Evolutionary conservation across 2,329 filamentous ascomycete genomes (phyloP).

Genomic region (Akanthomyces dipterigenus): DNA sequence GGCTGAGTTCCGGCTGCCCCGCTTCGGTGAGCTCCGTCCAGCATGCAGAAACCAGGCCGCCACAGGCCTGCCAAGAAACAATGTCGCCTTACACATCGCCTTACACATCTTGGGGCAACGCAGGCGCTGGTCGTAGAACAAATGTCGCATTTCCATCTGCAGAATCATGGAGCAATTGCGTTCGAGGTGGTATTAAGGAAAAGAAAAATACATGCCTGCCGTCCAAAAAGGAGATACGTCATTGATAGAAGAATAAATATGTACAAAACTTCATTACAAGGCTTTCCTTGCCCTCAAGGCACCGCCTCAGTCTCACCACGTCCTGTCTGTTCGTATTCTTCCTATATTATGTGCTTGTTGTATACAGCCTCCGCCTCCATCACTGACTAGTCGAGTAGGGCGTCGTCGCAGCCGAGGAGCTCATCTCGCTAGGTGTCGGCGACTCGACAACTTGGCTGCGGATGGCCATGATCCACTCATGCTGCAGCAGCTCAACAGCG

Average conservation of each 20-base stretch:
- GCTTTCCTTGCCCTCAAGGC: neutral
- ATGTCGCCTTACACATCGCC: neutral
- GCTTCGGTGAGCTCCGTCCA: constrained; percentile 6
- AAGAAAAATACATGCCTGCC: neutral
- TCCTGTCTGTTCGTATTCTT: neutral
- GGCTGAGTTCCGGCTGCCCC: neutral
- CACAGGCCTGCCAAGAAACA: neutral
- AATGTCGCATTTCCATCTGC: neutral
- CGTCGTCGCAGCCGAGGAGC: constrained; percentile 31
- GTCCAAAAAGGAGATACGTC: neutral
- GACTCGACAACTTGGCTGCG: constrained; percentile 59
- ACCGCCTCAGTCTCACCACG: neutral
- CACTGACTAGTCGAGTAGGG: constrained; percentile 20
- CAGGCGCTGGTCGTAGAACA: neutral
- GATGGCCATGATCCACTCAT: constrained; percentile 78
- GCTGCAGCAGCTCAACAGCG: constrained; percentile 83
- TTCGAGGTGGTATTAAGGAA: neutral
- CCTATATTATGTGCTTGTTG: neutral
- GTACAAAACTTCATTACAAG: constrained; percentile 1
- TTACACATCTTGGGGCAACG: neutral
- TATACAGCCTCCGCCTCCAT: neutral
- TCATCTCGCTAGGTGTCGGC: constrained; percentile 52
- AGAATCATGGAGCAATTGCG: neutral
- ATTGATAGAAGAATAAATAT: neutral
- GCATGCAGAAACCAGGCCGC: neutral